These are phyloP conservation scores for Fusarium transvaalense DNA, from an alignment of 2,329 filamentous ascomycete species.

Conservation along the genomic window DNA sequence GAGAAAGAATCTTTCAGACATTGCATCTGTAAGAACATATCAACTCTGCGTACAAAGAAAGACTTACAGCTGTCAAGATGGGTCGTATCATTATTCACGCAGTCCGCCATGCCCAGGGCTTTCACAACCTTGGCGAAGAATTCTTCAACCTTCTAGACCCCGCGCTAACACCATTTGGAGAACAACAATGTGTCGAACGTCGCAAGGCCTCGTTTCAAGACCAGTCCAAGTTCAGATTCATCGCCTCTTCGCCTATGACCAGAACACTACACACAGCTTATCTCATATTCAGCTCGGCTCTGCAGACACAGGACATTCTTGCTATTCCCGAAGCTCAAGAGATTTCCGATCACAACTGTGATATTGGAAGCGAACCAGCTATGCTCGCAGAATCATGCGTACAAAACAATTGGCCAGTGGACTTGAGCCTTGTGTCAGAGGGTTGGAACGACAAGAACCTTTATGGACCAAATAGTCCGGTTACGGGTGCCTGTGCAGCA, in stretches of 20 bases:
- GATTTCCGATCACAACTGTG: conserved; percentile 35
- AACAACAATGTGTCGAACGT: conserved; percentile 32
- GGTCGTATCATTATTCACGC: conserved; percentile 30
- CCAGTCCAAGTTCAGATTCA: conserved; percentile 34
- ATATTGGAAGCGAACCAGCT: conserved; percentile 19
- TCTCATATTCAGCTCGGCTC: conserved; percentile 23
- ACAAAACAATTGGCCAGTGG: conserved; percentile 32
- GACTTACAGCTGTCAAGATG: conserved; percentile 1
- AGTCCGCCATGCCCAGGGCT: conserved; percentile 37
- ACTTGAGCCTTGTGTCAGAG: conserved; percentile 16
- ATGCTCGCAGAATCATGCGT: not conserved
- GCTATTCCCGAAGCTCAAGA: conserved; percentile 39
- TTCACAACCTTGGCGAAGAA: conserved; percentile 38
- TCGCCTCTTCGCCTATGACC: conserved; percentile 31
- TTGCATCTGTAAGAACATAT: not conserved
- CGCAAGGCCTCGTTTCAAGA: conserved; percentile 33
- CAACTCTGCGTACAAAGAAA: not conserved
- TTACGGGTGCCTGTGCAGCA: conserved; percentile 22
- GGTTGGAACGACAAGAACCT: conserved; percentile 35
- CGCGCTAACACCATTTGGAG: conserved; percentile 32
- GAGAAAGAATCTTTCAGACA: not conserved
- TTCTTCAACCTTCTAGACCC: conserved; percentile 37
- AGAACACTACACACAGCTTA: conserved; percentile 31
- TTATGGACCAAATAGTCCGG: conserved; percentile 34
- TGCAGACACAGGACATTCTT: conserved; percentile 24